These are phyloP conservation scores for Fusarium caatingaense DNA, from an alignment of 2,329 filamentous ascomycete species.

Conservation along the genomic window DNA sequence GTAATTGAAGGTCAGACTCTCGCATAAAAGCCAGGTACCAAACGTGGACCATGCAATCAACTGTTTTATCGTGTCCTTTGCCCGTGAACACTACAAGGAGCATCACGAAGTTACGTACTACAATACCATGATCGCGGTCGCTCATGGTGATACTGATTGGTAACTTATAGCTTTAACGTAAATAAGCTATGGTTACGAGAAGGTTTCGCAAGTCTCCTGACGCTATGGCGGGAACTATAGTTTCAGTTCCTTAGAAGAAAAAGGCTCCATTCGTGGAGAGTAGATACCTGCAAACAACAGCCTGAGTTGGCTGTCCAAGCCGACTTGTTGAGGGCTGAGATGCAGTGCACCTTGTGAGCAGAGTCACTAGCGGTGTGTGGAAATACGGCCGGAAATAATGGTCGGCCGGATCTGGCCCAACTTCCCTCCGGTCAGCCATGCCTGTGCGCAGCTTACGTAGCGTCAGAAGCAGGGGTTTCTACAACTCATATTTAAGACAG, in stretches of 20 bases:
- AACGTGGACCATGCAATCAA: conserved; percentile 20
- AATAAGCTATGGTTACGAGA: conserved; percentile 6
- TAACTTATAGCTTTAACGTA: not conserved
- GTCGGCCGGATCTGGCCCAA: no score
- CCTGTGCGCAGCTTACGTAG: no score
- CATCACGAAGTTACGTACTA: conserved; percentile 20
- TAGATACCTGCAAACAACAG: conserved; percentile 19
- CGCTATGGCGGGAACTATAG: not conserved
- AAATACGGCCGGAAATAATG: no score
- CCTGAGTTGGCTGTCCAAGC: not conserved
- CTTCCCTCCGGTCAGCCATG: no score
- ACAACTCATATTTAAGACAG: no score
- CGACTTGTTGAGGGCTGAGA: not conserved
- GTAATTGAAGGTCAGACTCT: not conserved
- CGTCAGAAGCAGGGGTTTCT: no score
- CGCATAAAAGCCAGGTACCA: conserved; percentile 25
- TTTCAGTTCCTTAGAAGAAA: not conserved
- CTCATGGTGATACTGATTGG: conserved; percentile 4
- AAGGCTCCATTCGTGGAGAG: no score
- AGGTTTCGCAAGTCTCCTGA: conserved; percentile 23
- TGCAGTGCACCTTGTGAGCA: not conserved
- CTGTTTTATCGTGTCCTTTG: not conserved
- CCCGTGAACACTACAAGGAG: conserved; percentile 4
- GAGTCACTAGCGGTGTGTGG: no score
- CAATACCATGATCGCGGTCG: conserved; percentile 17